Percentiles rank a stretch among this genome's conserved stretches.
Conservation (phyloP, 306 rosid species). For the Carpinus viminea region DNA sequence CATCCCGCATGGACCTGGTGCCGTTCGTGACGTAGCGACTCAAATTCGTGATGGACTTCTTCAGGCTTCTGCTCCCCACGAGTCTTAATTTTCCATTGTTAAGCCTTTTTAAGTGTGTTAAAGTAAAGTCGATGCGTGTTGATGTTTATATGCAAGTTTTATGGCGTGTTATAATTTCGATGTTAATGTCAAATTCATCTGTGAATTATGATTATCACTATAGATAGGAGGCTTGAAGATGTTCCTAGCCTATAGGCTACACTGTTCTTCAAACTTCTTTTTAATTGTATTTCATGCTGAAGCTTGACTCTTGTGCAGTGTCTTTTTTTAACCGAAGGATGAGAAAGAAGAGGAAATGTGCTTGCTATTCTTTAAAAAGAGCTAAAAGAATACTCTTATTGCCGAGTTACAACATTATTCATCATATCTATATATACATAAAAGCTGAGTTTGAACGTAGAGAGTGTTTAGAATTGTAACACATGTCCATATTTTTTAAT, state of each 20-base stretch:
- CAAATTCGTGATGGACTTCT: constrained; percentile 96
- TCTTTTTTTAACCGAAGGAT: neutral
- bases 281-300: no score
- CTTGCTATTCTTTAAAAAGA: neutral
- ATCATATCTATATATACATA: no score
- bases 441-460: no score
- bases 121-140: neutral
- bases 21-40: constrained; percentile 80
- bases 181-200: neutral
- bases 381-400: neutral
- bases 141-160: constrained; percentile 15
- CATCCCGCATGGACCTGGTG: constrained; percentile 96
- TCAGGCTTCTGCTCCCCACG: constrained; percentile 56
- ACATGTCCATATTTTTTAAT: no score
- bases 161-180: neutral
- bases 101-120: neutral
- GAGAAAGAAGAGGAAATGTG: neutral
- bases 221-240: neutral
- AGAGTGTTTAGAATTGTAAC: no score
- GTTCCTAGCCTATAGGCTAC: neutral
- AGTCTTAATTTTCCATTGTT: constrained; percentile 24
- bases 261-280: neutral
- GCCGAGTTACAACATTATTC: no score
- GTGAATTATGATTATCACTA: neutral
- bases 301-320: neutral